Evolutionary conservation across 1,284 basidiomycete species (phyloP).

Genomic region (Schizopora paradoxa): DNA sequence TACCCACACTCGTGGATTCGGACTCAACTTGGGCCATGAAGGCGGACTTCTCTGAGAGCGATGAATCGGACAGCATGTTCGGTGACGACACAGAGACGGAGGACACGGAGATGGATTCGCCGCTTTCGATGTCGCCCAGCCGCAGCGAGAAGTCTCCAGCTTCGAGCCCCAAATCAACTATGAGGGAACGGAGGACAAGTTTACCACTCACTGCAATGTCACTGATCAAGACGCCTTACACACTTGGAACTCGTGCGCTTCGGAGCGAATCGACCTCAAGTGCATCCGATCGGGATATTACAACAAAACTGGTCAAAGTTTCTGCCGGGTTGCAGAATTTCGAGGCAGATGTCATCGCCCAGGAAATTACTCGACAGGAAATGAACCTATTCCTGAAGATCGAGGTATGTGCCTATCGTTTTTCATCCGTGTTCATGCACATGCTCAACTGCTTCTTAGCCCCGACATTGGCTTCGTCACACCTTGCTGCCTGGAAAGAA

Average conservation of each 20-base stretch:
- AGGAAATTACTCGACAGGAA: slow-evolving; percentile 71
- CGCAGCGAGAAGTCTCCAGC: slow-evolving; percentile 21
- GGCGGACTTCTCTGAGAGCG: slow-evolving; percentile 53
- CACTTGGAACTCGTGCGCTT: slow-evolving; percentile 4
- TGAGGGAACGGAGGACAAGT: slow-evolving; percentile 60
- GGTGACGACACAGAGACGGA: slow-evolving; percentile 48
- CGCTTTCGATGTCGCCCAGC: slow-evolving; percentile 17
- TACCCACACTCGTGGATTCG: slow-evolving; percentile 54
- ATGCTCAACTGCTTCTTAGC: slow-evolving; percentile 36
- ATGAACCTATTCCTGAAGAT: slow-evolving; percentile 61
- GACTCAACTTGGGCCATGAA: slow-evolving; percentile 69
- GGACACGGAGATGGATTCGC: slow-evolving; percentile 25
- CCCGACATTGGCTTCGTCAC: slow-evolving; percentile 74
- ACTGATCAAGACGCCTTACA: slow-evolving; percentile 20
- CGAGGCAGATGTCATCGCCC: slow-evolving; percentile 61
- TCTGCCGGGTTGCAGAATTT: slow-evolving; percentile 11
- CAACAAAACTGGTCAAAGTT: slow-evolving; percentile 4
- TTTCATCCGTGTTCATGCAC: slow-evolving; percentile 11
- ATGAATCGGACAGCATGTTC: slow-evolving; percentile 48
- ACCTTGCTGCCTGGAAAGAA: slow-evolving; percentile 65
- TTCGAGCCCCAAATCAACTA: slow-evolving; percentile 21
- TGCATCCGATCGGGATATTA: slow-evolving; percentile 8
- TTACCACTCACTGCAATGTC: slow-evolving; percentile 47
- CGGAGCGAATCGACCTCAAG: background rate
- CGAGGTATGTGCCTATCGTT: slow-evolving; percentile 41